Base-by-base conservation (phyloP, 208 protist species). In the Crithidia expoeki region DNA sequence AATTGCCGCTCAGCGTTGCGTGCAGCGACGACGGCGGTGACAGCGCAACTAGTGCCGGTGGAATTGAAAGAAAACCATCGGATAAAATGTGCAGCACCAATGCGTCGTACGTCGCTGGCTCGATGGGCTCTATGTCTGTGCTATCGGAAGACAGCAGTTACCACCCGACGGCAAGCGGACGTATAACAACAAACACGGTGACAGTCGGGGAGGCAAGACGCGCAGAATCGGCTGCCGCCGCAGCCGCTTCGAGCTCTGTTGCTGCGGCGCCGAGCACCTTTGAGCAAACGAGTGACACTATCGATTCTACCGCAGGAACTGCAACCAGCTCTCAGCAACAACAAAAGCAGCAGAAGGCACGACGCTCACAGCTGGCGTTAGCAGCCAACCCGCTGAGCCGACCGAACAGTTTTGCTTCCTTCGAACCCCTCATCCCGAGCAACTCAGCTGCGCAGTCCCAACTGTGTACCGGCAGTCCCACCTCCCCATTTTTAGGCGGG, bases 61-160 rank as follows among this genome's bases (percentile, higher is more conserved):
- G 49, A 32, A 25, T 25, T 5, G 25, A 46, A 2, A 25, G 55
- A 1, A 16, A 34, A 57, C 30, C 30, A 23, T 33, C 27, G 12
- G 28, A 56, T 23, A 23, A 17, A 25, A 38, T 16, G 19, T 44
- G 16, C 33, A 59, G 33, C 53, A 38, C 6, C 33, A 59, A 1
- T 2, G 28, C 51, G 4, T 34, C 27, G 21, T 56, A 56, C 27
- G n/a, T 32, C 4, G 28, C 51, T 2, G 51, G 51, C 51, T 34
- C 51, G 5, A 36, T 34, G 7, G 51, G 51, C 28, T 56, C 51
- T 1, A 14, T 32, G 27, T 34, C 28, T 2, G 28, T 56, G 23
- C 51, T 56, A 28, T 56, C 51, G 1, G 51, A 56, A 4, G 28
- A 34, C 51, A n/a, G n/a, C n/a, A n/a, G n/a, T n/a, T n/a, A n/a